These are phyloP conservation scores for Verbascum thapsus DNA, from an alignment of 257 asterid genomes.

Conservation along the genomic window DNA sequence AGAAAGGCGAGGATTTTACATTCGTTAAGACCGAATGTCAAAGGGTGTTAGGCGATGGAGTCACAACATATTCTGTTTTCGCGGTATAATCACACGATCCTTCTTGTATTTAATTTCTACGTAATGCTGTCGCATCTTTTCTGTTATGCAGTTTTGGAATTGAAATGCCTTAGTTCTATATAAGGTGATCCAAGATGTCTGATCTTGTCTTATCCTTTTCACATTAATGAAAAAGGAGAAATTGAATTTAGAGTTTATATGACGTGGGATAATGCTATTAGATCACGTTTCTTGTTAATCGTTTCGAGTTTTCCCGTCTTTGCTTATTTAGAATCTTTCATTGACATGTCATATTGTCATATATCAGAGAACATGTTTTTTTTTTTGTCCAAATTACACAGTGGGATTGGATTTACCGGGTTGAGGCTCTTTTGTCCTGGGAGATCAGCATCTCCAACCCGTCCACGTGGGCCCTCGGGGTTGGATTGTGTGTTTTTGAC, in stretches of 20 bases:
- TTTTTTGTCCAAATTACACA: neutral
- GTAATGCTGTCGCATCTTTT: neutral
- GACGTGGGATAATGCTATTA: neutral
- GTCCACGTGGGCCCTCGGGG: too few relatives aligned
- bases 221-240: neutral
- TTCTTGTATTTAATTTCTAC: neutral
- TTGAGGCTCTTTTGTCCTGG: too few relatives aligned
- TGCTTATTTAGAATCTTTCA: neutral
- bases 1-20: slow-evolving; percentile 91
- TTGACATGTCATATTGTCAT: neutral
- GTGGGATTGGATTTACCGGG: too few relatives aligned
- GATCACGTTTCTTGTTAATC: neutral
- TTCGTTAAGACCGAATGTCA: slow-evolving; percentile 76
- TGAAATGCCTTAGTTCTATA: slow-evolving; percentile 18
- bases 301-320: neutral
- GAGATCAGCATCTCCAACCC: too few relatives aligned
- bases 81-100: slow-evolving; percentile 44
- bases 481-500: too few relatives aligned
- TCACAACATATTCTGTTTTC: slow-evolving; percentile 77
- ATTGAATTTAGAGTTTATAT: neutral
- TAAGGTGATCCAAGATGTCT: slow-evolving; percentile 1
- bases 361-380: neutral
- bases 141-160: neutral
- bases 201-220: neutral
- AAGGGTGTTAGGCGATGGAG: slow-evolving; percentile 77